Evolutionary conservation across 176 grass and related monocot species (phyloP).

Genomic region (Triticum turgidum): DNA sequence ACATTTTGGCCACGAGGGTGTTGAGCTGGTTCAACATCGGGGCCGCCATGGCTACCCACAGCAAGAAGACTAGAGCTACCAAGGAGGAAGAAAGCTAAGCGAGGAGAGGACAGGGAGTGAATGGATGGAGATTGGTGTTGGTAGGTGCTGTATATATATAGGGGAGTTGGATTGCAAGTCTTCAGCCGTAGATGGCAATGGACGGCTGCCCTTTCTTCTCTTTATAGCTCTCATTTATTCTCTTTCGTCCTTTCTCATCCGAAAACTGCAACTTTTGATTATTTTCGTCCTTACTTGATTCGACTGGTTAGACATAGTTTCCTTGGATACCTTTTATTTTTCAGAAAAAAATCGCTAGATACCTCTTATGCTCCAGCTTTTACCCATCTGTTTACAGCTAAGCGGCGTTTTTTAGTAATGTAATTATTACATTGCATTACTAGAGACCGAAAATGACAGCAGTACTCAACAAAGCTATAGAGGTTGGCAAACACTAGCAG

Average conservation of each 20-base stretch:
- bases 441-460: no score
- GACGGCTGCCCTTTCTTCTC: not conserved
- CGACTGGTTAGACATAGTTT: no score
- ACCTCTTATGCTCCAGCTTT: no score
- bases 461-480: no score
- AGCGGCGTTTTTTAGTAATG: no score
- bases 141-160: not conserved
- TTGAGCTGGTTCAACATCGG: constrained; percentile 28
- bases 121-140: not conserved
- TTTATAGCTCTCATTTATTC: not conserved
- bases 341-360: no score
- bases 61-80: not conserved
- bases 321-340: no score
- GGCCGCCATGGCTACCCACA: constrained; percentile 32
- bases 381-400: no score
- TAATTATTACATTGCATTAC: no score
- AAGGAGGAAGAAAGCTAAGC: not conserved
- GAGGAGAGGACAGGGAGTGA: not conserved
- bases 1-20: constrained; percentile 44
- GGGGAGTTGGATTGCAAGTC: not conserved
- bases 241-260: not conserved
- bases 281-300: no score
- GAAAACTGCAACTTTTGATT: not conserved
- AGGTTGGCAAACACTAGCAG: no score
- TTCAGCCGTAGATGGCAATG: not conserved